phyloP scores from a whole-genome alignment of 768 basidiomycete genomes.

The Saitozyma sp. region DNA sequence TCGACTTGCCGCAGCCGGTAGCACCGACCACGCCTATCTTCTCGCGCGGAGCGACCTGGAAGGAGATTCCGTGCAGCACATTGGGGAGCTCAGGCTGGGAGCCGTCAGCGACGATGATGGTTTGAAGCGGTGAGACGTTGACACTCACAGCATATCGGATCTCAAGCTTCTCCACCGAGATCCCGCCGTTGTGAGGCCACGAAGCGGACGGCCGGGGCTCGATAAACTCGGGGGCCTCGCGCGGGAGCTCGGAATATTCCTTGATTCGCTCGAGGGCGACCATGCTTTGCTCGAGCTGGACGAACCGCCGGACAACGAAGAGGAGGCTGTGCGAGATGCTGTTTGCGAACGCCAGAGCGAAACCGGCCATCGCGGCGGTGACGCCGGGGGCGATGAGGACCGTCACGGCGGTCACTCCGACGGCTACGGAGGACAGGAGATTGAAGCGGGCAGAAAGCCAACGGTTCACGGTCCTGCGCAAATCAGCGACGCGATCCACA shows the following conservation, averaged over 20 bases:
- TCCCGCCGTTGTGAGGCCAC: slow-evolving; percentile 68
- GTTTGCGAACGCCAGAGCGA: slow-evolving; percentile 79
- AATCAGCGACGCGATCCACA: not conserved
- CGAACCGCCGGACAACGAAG: slow-evolving; percentile 56
- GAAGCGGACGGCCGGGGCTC: slow-evolving; percentile 77
- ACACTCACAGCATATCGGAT: slow-evolving; percentile 59
- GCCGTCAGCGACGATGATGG: slow-evolving; percentile 34
- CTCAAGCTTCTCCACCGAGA: slow-evolving; percentile 71
- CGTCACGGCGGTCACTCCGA: slow-evolving; percentile 71
- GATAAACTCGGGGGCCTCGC: slow-evolving; percentile 78
- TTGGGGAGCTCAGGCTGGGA: slow-evolving; percentile 77
- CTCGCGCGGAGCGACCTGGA: slow-evolving; percentile 70
- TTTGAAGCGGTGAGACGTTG: slow-evolving; percentile 5
- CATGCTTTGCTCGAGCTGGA: slow-evolving; percentile 89
- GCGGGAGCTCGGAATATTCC: slow-evolving; percentile 71
- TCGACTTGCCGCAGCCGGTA: slow-evolving; percentile 50
- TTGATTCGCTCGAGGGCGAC: slow-evolving; percentile 80
- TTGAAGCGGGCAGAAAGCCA: slow-evolving; percentile 81
- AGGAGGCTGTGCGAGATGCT: slow-evolving; percentile 69
- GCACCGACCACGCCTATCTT: slow-evolving; percentile 63
- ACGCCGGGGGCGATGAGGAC: slow-evolving; percentile 70
- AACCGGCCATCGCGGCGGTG: slow-evolving; percentile 78
- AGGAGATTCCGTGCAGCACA: slow-evolving; percentile 76
- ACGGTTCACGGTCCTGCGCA: slow-evolving; percentile 64
- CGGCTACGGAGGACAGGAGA: slow-evolving; percentile 67